phyloP scores from a whole-genome alignment of 2,329 filamentous ascomycete genomes.

The Macrophomina pseudophaseolina region DNA sequence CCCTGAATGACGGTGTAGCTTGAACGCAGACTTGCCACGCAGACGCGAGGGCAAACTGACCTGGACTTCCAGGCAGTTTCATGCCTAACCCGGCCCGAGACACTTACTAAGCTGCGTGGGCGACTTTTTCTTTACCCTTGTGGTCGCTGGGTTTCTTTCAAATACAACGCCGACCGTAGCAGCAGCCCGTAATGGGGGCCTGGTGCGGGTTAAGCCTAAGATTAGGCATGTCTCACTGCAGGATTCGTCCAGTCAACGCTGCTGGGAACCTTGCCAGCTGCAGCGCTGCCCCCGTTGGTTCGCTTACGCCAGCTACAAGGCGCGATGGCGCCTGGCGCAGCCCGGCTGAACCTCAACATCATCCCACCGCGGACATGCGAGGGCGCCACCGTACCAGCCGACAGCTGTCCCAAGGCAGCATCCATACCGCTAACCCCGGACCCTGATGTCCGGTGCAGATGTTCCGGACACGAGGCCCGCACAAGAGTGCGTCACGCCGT shows the following conservation, averaged over 20 bases:
- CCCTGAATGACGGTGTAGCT: background rate
- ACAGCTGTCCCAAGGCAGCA: background rate
- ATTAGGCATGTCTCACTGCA: conserved; percentile 16
- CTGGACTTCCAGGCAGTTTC: background rate
- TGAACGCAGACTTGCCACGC: background rate
- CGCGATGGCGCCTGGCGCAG: conserved; percentile 4
- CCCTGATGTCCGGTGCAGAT: conserved; percentile 5
- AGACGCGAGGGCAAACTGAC: background rate
- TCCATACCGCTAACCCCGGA: background rate
- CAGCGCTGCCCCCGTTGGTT: conserved; percentile 1
- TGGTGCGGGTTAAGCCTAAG: background rate
- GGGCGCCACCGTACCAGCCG: conserved; percentile 11
- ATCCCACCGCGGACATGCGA: conserved; percentile 14
- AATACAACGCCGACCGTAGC: background rate
- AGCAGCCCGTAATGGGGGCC: background rate
- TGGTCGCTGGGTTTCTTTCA: no score
- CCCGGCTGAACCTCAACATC: conserved; percentile 14
- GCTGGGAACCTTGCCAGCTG: background rate
- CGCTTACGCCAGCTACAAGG: conserved; percentile 9
- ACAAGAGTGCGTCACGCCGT: background rate
- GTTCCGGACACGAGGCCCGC: conserved; percentile 12
- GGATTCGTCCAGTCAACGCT: background rate
- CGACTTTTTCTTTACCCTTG: no score
- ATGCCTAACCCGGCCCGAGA: background rate
- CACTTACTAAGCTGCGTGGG: no score